phyloP scores from a whole-genome alignment of 768 basidiomycete genomes.

The Boletus sp. region DNA sequence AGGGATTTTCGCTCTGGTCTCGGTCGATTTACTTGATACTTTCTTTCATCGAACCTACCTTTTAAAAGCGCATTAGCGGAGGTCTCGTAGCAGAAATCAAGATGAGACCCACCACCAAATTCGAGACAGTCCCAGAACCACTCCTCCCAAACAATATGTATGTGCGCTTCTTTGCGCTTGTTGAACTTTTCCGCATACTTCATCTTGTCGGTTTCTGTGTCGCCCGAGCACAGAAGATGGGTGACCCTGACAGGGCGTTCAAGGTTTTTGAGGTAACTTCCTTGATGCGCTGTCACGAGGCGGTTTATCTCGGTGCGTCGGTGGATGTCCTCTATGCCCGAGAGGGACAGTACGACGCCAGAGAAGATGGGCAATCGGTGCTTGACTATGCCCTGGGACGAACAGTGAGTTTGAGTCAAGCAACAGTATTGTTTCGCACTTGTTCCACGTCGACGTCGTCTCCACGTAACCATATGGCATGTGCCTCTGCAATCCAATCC shows the following conservation, averaged over 20 bases:
- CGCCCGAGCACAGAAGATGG: slow-evolving; percentile 75
- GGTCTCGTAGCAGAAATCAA: background rate
- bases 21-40: slow-evolving; percentile 56
- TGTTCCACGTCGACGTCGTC: slow-evolving; percentile 70
- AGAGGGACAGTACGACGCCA: slow-evolving; percentile 64
- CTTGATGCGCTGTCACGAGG: slow-evolving; percentile 56
- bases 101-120: slow-evolving; percentile 51
- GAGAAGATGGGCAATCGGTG: slow-evolving; percentile 75
- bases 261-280: slow-evolving; percentile 69
- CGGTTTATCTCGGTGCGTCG: slow-evolving; percentile 63
- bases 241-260: slow-evolving; percentile 79
- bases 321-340: slow-evolving; percentile 66
- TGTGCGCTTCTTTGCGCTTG: slow-evolving; percentile 62
- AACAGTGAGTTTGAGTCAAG: background rate
- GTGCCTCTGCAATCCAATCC: slow-evolving; percentile 71
- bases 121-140: slow-evolving; percentile 95
- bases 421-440: slow-evolving; percentile 36
- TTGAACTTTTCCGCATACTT: slow-evolving; percentile 75
- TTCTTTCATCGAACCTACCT: slow-evolving; percentile 64
- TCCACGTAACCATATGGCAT: slow-evolving; percentile 73
- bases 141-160: slow-evolving; percentile 87
- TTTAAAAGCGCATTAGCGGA: background rate
- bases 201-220: slow-evolving; percentile 71
- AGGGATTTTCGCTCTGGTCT: slow-evolving; percentile 52
- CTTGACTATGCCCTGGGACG: slow-evolving; percentile 48